Percentiles rank a stretch among this genome's conserved stretches.
phyloP scores from a whole-genome alignment of 1,284 basidiomycete genomes.

The Pisolithus thermaeus region DNA sequence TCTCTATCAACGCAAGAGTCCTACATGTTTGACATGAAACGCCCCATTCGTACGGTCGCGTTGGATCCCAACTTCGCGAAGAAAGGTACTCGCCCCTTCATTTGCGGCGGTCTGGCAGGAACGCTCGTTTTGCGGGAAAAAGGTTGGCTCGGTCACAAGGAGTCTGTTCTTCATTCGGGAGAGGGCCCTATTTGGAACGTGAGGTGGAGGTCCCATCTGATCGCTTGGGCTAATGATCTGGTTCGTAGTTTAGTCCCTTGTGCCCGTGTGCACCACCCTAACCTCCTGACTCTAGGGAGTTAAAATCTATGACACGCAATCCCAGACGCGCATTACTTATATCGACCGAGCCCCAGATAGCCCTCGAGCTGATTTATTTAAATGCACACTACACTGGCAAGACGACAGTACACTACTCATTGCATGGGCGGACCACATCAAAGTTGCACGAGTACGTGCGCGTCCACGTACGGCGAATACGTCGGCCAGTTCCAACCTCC shows the following conservation, averaged over 20 bases:
- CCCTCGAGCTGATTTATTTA: slow-evolving; percentile 90
- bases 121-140: slow-evolving; percentile 86
- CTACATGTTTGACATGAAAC: slow-evolving; percentile 88
- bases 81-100: slow-evolving; percentile 76
- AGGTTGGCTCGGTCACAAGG: slow-evolving; percentile 94
- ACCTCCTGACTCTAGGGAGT: slow-evolving; percentile 58
- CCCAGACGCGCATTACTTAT: slow-evolving; percentile 79
- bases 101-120: slow-evolving; percentile 93
- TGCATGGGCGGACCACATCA: slow-evolving; percentile 94
- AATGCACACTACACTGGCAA: slow-evolving; percentile 89
- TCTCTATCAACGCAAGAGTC: slow-evolving; percentile 79
- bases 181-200: slow-evolving; percentile 96
- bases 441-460: slow-evolving; percentile 77
- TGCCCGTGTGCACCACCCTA: not conserved
- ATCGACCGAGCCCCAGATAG: slow-evolving; percentile 80
- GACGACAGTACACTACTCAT: slow-evolving; percentile 88
- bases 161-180: slow-evolving; percentile 78
- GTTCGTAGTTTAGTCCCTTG: slow-evolving; percentile 38
- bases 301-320: slow-evolving; percentile 85
- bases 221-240: slow-evolving; percentile 95
- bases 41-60: slow-evolving; percentile 87
- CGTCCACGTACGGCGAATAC: slow-evolving; percentile 44
- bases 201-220: slow-evolving; percentile 80
- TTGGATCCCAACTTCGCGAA: slow-evolving; percentile 91
- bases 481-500: slow-evolving; percentile 31